Evolutionary conservation across 257 asterid genomes (phyloP), one percentile per base, ranked within the genome.

Genomic region (Rehmannia glutinosa): DNA sequence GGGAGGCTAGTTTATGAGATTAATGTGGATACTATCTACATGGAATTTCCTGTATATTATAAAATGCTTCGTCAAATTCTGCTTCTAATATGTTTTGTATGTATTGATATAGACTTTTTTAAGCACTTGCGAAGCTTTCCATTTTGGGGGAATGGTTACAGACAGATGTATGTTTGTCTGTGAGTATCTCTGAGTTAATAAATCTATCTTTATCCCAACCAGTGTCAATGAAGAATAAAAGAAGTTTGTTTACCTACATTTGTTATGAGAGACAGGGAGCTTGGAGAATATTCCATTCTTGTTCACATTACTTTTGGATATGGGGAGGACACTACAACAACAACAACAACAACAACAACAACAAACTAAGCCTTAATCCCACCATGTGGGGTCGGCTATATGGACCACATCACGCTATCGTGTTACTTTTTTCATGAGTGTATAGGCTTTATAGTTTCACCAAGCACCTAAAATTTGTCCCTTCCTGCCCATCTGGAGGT

Each of bases 1-100:
- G 63, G 35, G 50, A 30, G 62, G 20, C 64, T 35, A 27, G 55
- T 42, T 46, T 58, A 58, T 65, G 43, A 46, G 27, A 38, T 62
- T 51, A 42, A 8, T 1, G 21, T 27, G 6, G 12, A 9, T 17
- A 8, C 42, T 11, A 12, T n/a, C 32, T 19, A 2, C 19, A 8
- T 21, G 1, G 9, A 19, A n/a, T n/a, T n/a, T n/a, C n/a, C 28
- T 25, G 36, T 70, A 45, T 24, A 8, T 11, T 21, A 3, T n/a
- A 19, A 49, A 47, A 20, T 23, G n/a, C 65, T 16, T 33, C n/a
- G 24, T 25, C 41, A 33, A 32, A 35, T 23, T 10, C 11, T 25
- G 24, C 27, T 41, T 54, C 52, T 63, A 27, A 36, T 62, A 32
- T 13, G 13, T 7, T 13, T 41, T 51, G 32, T 21, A 36, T 12